Evolutionary conservation across 2,329 filamentous ascomycete genomes (phyloP).

Genomic region (Zymoseptoria crescenta): DNA sequence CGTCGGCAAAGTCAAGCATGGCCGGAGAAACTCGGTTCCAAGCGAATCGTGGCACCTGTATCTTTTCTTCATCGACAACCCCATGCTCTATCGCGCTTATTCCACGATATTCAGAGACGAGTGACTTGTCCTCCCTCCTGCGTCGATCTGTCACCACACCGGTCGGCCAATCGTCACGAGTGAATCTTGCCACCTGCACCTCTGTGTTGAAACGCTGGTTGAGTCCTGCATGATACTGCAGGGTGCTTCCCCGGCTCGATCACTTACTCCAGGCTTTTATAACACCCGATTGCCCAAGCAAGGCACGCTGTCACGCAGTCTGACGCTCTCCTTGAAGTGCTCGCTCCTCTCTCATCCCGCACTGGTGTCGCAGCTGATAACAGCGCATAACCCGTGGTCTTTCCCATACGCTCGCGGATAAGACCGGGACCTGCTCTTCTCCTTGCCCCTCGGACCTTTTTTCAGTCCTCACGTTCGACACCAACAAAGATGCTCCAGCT

Average conservation of each 20-base stretch:
- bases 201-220: not conserved
- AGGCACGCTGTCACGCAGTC: slow-evolving; percentile 2
- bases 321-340: not conserved
- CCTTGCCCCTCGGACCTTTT: not conserved
- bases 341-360: not conserved
- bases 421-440: not conserved
- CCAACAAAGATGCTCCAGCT: slow-evolving; percentile 25
- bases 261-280: slow-evolving; percentile 2
- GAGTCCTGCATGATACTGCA: slow-evolving; percentile 4
- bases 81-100: not conserved
- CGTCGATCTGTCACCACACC: not conserved
- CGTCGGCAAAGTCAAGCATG: not conserved
- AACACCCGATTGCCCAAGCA: slow-evolving; percentile 10
- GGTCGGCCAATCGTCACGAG: slow-evolving; percentile 6
- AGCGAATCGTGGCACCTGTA: not conserved
- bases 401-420: slow-evolving; percentile 4
- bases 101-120: not conserved
- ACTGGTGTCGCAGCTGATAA: slow-evolving; percentile 6
- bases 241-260: slow-evolving; percentile 6
- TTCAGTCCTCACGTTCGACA: slow-evolving; percentile 2
- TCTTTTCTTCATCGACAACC: not conserved
- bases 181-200: slow-evolving; percentile 3
- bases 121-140: not conserved
- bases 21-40: not conserved
- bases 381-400: slow-evolving; percentile 4